Base-by-base conservation (phyloP, 768 basidiomycete genomes). In the Russula emetica region DNA sequence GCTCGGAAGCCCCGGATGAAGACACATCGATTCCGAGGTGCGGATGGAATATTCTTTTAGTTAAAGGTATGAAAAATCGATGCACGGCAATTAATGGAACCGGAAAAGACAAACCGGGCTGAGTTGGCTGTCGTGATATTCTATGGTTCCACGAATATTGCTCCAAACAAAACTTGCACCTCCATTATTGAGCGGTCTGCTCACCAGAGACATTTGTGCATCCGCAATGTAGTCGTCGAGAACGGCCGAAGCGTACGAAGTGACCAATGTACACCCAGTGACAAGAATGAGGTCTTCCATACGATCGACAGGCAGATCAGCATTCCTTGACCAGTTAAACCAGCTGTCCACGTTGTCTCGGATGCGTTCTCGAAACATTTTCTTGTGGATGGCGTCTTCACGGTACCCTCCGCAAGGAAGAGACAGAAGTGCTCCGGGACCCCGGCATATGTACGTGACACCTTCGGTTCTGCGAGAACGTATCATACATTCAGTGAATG, bases 1-100 rank as follows among this genome's bases (percentile, higher is more conserved):
- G 63, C 63, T 20, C 63, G 60, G 30, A 55, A 64, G 14, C 63
- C 59, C 28, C 44, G 55, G 28, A 64, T 50, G 36, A 64, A 64
- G 10, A 64, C 49, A 14, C 63, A 64, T 18, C 61, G 53, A 40
- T 62, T 62, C 10, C n/a, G 4, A 5, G 0, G 16, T 55, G 24
- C 44, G 16, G 10, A 20, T 14, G 6, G 11, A 9, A 36, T 14
- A 7, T 26, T 30, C 22, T 26, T 34, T 16, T 3, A 24, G 18
- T 7, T 4, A 10, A 18, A 13, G 5, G 24, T 20, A 18, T 32
- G 13, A 54, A 54, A 36, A n/a, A 22, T 54, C 20, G 36, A n/a
- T 11, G 11, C 2, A 36, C n/a, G 22, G 5, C 5, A n/a, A 54
- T n/a, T 22, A n/a, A 34, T 11, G 13, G 16, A 8, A n/a, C n/a